phyloP scores from a whole-genome alignment of 352 stramenopile species.

The Pythium aquatile region DNA sequence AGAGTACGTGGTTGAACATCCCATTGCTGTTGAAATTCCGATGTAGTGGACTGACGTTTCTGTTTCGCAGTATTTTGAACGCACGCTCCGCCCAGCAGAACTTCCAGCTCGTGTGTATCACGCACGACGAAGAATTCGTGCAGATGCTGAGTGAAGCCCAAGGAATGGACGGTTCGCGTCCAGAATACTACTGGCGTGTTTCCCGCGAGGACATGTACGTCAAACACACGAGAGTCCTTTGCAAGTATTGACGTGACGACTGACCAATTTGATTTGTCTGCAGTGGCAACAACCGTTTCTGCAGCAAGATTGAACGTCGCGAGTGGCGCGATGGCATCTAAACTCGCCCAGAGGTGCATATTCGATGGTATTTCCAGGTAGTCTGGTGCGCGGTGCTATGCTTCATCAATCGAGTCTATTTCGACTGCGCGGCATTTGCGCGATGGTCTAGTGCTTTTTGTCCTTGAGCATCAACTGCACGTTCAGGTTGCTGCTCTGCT shows the following conservation, averaged over 20 bases:
- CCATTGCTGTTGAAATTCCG: background rate
- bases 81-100: constrained; percentile 94
- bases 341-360: background rate
- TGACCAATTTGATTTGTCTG: constrained; percentile 6
- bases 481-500: constrained; percentile 86
- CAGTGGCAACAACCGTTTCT: constrained; percentile 79
- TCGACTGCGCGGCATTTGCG: background rate
- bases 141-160: constrained; percentile 86
- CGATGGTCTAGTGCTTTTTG: constrained; percentile 16
- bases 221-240: background rate
- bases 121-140: constrained; percentile 97
- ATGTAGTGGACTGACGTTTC: constrained; percentile 7
- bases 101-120: constrained; percentile 99
- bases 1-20: constrained; percentile 47
- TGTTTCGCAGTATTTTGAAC: constrained; percentile 90
- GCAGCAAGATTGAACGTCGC: constrained; percentile 77
- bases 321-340: constrained; percentile 64
- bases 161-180: constrained; percentile 64
- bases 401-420: constrained; percentile 3
- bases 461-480: constrained; percentile 61
- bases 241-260: background rate
- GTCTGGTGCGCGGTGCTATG: background rate
- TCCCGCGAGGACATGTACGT: constrained; percentile 78
- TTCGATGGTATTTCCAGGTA: constrained; percentile 1
- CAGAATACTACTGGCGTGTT: constrained; percentile 85